phyloP scores from a whole-genome alignment of 2,329 filamentous ascomycete genomes.

The Phyllosticta citrichinensis region DNA sequence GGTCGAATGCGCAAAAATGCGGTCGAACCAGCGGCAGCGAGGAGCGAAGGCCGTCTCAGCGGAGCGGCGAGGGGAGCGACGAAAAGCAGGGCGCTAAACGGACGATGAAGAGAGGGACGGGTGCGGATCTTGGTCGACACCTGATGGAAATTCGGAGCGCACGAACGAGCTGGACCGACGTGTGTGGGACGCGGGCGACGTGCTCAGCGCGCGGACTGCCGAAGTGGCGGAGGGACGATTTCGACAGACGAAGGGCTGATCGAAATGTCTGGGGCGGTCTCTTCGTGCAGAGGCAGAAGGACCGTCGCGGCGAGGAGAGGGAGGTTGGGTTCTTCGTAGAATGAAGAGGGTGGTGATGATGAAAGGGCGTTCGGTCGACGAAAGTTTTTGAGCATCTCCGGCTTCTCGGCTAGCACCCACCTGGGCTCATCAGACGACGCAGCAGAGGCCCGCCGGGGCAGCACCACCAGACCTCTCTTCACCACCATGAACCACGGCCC shows the following conservation, averaged over 20 bases:
- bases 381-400: conserved; percentile 9
- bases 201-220: background rate
- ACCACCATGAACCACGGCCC: too few relatives aligned
- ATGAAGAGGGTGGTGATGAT: conserved; percentile 6
- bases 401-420: background rate
- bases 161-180: conserved; percentile 5
- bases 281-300: conserved; percentile 8
- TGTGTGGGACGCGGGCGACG: conserved; percentile 4
- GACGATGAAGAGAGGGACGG: conserved; percentile 8
- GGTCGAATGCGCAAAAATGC: conserved; percentile 3
- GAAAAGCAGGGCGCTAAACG: conserved; percentile 7
- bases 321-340: conserved; percentile 8
- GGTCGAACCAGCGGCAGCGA: conserved; percentile 10
- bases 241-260: conserved; percentile 25
- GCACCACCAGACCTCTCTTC: background rate
- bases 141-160: conserved; percentile 13
- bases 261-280: conserved; percentile 28
- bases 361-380: conserved; percentile 9
- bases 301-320: conserved; percentile 1
- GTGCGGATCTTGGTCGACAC: conserved; percentile 2
- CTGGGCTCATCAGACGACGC: background rate
- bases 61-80: conserved; percentile 7
- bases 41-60: conserved; percentile 16
- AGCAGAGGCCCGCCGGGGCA: too few relatives aligned
- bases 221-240: conserved; percentile 16